These are phyloP conservation scores for Haematococcus sp. DNA, from an alignment of 139 green algal species.

Conservation along the genomic window DNA sequence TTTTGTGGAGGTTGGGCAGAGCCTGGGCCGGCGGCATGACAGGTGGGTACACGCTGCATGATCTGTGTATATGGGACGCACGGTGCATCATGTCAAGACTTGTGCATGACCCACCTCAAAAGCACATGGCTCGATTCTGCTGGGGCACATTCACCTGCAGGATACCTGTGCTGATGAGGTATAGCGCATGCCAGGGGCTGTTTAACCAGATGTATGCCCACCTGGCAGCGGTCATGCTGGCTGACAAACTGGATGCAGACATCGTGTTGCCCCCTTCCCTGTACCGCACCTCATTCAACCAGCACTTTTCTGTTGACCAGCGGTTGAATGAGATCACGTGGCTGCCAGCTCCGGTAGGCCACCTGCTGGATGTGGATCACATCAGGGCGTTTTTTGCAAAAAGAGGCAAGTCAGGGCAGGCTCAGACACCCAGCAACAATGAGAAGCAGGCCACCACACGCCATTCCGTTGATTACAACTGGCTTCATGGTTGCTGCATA, in stretches of 20 bases:
- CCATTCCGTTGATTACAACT: too few species aligned
- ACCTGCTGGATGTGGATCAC: slow-evolving; percentile 54
- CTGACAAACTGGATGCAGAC: slow-evolving; percentile 53
- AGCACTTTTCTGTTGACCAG: slow-evolving; percentile 54
- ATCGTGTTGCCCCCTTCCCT: slow-evolving; percentile 57
- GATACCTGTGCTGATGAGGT: slow-evolving; percentile 58
- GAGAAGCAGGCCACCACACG: too few species aligned
- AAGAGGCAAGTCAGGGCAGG: slow-evolving; percentile 17
- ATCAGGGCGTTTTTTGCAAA: slow-evolving; percentile 17
- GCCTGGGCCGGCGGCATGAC: not conserved
- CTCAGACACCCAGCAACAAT: too few species aligned
- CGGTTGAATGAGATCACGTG: slow-evolving; percentile 62
- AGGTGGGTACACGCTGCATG: too few species aligned
- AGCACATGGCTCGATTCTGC: too few species aligned
- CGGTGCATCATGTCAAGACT: too few species aligned
- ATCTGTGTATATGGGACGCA: too few species aligned
- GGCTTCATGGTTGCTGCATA: too few species aligned
- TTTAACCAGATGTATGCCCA: slow-evolving; percentile 79
- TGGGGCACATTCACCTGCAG: not conserved
- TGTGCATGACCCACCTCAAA: too few species aligned
- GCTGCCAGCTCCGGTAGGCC: slow-evolving; percentile 35
- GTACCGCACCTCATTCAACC: slow-evolving; percentile 51
- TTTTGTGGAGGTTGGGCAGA: not conserved
- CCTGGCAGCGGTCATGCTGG: slow-evolving; percentile 58
- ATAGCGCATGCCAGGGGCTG: slow-evolving; percentile 69